Percentiles rank a stretch among this genome's conserved stretches.
Conservation (phyloP, 257 asterid species). For the Henckelia pumila region DNA sequence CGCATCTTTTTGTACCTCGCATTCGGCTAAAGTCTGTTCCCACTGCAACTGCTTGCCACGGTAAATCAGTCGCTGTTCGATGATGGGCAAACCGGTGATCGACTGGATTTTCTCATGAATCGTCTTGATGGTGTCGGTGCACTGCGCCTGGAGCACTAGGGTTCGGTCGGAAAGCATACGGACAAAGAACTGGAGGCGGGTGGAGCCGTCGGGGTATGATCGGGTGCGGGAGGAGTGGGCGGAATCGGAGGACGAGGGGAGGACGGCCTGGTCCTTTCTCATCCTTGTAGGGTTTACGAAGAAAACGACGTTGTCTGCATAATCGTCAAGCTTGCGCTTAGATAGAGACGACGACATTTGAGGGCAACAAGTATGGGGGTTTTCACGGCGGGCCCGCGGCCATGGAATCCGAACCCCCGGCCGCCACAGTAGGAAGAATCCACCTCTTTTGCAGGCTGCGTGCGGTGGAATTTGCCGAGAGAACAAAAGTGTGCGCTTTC, state of each 20-base stretch:
- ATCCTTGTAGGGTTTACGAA: constrained; percentile 43
- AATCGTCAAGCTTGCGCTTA: constrained; percentile 79
- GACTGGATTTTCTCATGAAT: constrained; percentile 54
- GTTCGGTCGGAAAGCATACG: constrained; percentile 63
- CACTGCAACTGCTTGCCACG: constrained; percentile 75
- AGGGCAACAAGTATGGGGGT: constrained; percentile 21
- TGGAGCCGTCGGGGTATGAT: background rate
- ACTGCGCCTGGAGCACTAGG: constrained; percentile 53
- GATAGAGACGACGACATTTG: constrained; percentile 49
- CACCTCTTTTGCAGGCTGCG: background rate
- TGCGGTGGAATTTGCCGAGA: background rate
- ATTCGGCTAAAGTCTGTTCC: constrained; percentile 59
- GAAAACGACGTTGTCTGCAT: constrained; percentile 34
- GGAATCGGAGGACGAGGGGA: constrained; percentile 37
- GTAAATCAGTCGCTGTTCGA: constrained; percentile 70
- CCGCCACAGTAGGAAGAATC: background rate
- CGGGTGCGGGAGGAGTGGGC: constrained; percentile 27
- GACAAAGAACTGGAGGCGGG: constrained; percentile 73
- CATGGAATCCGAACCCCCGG: constrained; percentile 41
- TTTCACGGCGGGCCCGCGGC: constrained; percentile 36
- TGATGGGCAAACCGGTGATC: constrained; percentile 54
- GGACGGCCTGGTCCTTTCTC: constrained; percentile 58
- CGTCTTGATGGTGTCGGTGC: constrained; percentile 50
- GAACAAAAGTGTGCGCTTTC: background rate
- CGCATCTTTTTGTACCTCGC: constrained; percentile 61